These are phyloP conservation scores for Cladosporium sp. DNA, from an alignment of 2,329 filamentous ascomycete species.

Conservation along the genomic window DNA sequence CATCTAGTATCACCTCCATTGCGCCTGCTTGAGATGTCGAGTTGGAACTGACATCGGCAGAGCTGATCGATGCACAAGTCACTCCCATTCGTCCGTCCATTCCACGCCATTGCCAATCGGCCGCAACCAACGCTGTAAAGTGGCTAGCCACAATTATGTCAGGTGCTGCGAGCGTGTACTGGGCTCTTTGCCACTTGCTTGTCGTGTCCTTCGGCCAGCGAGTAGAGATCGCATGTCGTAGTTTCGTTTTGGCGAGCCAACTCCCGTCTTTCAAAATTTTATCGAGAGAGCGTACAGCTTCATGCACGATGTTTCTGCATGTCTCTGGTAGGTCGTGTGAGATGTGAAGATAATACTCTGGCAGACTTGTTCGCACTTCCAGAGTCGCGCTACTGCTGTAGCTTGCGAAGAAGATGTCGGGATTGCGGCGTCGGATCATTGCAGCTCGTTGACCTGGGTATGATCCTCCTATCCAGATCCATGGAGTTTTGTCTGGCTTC, in stretches of 20 bases:
- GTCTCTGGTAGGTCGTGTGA: constrained; percentile 14
- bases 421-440: constrained; percentile 19
- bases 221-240: not conserved
- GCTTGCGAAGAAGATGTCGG: constrained; percentile 20
- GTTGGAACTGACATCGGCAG: not conserved
- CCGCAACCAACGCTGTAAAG: not conserved
- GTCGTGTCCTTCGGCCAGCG: not conserved
- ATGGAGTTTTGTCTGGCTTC: constrained; percentile 16
- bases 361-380: constrained; percentile 17
- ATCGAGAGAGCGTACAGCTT: constrained; percentile 18
- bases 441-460: constrained; percentile 21
- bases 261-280: constrained; percentile 17
- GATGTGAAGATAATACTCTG: constrained; percentile 17
- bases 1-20: constrained; percentile 14
- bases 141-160: not conserved
- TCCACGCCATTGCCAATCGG: constrained; percentile 19
- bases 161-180: constrained; percentile 6
- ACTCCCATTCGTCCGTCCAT: constrained; percentile 10
- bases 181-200: not conserved
- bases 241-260: not conserved
- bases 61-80: not conserved
- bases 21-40: not conserved
- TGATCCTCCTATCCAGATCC: constrained; percentile 21
- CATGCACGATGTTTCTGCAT: constrained; percentile 20
- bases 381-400: constrained; percentile 20